Conservation (phyloP, 345 rosid species). For the Melaleuca quinquenervia region DNA sequence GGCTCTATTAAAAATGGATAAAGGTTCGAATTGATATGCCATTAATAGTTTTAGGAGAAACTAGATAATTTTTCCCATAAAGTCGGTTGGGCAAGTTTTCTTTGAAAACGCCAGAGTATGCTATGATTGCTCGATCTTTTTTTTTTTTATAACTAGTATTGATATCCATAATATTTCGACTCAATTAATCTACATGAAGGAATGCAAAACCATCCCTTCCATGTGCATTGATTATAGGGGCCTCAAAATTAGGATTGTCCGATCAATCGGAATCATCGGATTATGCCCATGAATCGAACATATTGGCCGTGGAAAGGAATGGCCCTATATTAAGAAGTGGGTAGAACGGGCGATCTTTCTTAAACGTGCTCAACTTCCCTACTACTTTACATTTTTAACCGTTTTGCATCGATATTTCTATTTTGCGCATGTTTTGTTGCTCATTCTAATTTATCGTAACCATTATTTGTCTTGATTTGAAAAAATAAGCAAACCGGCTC, state of each 20-base stretch:
- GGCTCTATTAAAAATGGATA: too few species aligned
- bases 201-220: not conserved
- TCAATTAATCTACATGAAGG: not conserved
- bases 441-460: not conserved
- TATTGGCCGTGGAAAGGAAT: too few species aligned
- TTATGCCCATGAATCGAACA: too few species aligned
- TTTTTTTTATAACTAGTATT: not conserved
- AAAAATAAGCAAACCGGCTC: not conserved
- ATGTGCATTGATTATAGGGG: not conserved
- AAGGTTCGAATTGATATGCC: not conserved
- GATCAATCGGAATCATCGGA: not conserved
- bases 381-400: not conserved
- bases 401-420: not conserved
- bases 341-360: not conserved
- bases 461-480: not conserved
- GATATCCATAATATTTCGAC: not conserved
- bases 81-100: not conserved
- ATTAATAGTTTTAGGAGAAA: not conserved
- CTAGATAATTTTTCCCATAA: not conserved
- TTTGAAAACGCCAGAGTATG: not conserved
- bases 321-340: too few species aligned
- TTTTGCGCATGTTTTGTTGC: not conserved
- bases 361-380: not conserved
- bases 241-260: not conserved
- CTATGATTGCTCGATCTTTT: not conserved